Percentiles rank a stretch among this genome's conserved stretches.
Evolutionary conservation across 2,329 filamentous ascomycete species (phyloP).

Genomic region (Mycocentrospora acerina): DNA sequence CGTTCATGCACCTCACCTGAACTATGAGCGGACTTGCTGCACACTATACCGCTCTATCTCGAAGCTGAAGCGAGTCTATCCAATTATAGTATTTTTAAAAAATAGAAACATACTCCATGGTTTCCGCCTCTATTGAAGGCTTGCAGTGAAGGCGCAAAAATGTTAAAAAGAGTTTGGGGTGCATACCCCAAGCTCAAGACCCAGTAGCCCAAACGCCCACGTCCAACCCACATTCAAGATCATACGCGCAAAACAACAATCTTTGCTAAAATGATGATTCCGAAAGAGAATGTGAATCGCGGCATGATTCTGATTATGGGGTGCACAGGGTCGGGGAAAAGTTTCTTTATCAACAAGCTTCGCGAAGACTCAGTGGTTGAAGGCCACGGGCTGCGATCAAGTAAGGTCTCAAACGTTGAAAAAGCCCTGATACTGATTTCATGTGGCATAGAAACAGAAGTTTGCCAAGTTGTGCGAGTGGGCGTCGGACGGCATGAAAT

Average conservation of each 20-base stretch:
- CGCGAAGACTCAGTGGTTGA: conserved; percentile 9
- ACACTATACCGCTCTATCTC: too few species aligned
- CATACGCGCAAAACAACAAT: background rate
- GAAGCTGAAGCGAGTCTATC: too few species aligned
- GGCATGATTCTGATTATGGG: conserved; percentile 34
- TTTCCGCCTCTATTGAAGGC: too few species aligned
- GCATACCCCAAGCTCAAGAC: background rate
- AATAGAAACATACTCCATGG: too few species aligned
- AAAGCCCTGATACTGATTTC: background rate
- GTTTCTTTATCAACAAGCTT: conserved; percentile 32
- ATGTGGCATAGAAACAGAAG: background rate
- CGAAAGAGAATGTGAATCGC: background rate
- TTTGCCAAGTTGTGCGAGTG: conserved; percentile 10
- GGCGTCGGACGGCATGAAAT: conserved; percentile 15
- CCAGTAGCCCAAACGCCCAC: background rate
- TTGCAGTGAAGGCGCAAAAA: background rate
- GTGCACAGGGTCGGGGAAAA: conserved; percentile 34
- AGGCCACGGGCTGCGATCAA: background rate
- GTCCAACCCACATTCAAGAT: too few species aligned
- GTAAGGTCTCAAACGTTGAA: background rate
- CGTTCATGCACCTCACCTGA: background rate
- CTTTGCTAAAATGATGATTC: background rate
- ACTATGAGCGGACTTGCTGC: background rate
- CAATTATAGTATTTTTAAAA: too few species aligned
- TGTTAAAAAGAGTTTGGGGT: background rate